Percentiles rank a stretch among this genome's conserved stretches.
Conservation (phyloP, 768 basidiomycete genomes). For the Mycena epipterygia region DNA sequence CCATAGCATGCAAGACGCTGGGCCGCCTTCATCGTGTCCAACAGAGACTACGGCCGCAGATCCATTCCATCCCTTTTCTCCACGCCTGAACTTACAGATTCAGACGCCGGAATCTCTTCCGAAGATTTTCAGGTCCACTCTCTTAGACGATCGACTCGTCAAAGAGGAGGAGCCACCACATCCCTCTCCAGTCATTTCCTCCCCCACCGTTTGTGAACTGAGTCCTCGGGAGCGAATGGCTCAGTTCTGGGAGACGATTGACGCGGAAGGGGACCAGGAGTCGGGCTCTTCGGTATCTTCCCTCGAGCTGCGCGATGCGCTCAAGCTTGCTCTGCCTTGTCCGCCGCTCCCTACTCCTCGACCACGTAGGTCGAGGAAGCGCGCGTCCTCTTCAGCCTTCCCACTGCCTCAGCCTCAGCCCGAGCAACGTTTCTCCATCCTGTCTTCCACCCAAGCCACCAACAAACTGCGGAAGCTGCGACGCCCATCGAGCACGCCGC, state of each 20-base stretch:
- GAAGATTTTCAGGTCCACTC: slow-evolving; percentile 36
- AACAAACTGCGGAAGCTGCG: slow-evolving; percentile 58
- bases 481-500: slow-evolving; percentile 50
- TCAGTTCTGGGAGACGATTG: slow-evolving; percentile 62
- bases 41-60: slow-evolving; percentile 12
- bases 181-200: slow-evolving; percentile 18
- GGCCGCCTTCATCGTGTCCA: slow-evolving; percentile 23
- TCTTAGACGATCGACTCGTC: slow-evolving; percentile 21
- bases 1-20: slow-evolving; percentile 7
- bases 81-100: slow-evolving; percentile 29
- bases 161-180: slow-evolving; percentile 19
- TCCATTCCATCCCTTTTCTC: background rate
- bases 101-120: slow-evolving; percentile 30
- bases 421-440: slow-evolving; percentile 53
- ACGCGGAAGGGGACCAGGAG: slow-evolving; percentile 48
- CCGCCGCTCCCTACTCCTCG: slow-evolving; percentile 40
- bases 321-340: slow-evolving; percentile 28
- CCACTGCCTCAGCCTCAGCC: slow-evolving; percentile 25
- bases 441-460: slow-evolving; percentile 52
- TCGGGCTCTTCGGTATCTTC: slow-evolving; percentile 19
- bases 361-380: slow-evolving; percentile 52
- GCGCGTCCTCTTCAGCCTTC: slow-evolving; percentile 30
- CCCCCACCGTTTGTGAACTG: slow-evolving; percentile 33
- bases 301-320: slow-evolving; percentile 35
- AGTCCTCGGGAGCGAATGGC: slow-evolving; percentile 44